Evolutionary conservation across 1,139 yeast species (phyloP), one percentile per base, ranked within the genome.

Genomic region (Candida buenavistaensis): DNA sequence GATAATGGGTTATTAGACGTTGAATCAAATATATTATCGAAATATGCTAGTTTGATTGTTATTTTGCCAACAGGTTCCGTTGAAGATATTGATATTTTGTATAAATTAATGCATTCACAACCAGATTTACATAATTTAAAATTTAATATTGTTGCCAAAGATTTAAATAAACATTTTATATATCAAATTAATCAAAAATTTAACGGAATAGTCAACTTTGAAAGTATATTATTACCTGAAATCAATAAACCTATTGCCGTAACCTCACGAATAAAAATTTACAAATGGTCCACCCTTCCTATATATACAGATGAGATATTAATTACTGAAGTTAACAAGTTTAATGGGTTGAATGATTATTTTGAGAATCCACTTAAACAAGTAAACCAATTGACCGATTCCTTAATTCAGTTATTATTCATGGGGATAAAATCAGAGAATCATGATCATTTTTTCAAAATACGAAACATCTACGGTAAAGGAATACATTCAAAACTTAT

Each of bases 401-500:
- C 61, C 1, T 39, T 68, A 20, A 46, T 67, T 8, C 44, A 51
- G 21, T 33, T 67, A 7, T 39, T 65, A 13, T 51, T 55, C 33
- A 40, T 45, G 11, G 48, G 45, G 17, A 41, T 50, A 26, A 33
- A 22, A n/a, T 13, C 21, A 14, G 30, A 40, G 27, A 26, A 42
- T 35, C 35, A 52, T 36, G 35, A 33, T 12, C 43, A 38, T 22
- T 17, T 36, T 8, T 41, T 64, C 30, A 68, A 67, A 42, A 35
- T 67, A 24, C 59, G 63, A 39, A 69, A 70, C 39, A 48, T 59
- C 2, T 70, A 56, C 42, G 68, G 66, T 3, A 64, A 66, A 36
- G 76, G 76, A 1, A 60, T 60, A 39, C 66, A 66, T 39, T 47
- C 72, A 12, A 55, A 59, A 23, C 47, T 68, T 22, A 49, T 68